A percentile compares a stretch with the other conserved stretches of the same genome.
phyloP scores from a whole-genome alignment of 441 rosid species.

The Gossypium schwendimanii region DNA sequence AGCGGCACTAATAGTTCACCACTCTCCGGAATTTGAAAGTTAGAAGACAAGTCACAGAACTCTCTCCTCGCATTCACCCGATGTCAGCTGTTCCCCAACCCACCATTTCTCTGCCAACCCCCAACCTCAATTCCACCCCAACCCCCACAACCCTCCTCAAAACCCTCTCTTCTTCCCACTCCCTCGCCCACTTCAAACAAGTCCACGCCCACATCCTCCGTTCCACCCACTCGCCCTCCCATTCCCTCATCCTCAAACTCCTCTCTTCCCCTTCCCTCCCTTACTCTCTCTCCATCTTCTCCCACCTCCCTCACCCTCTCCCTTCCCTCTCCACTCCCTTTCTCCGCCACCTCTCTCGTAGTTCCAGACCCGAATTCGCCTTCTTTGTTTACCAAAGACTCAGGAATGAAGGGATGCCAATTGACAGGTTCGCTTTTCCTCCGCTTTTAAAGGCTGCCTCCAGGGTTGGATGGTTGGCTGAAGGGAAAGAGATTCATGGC shows the following conservation, averaged over 20 bases:
- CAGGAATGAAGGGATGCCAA: constrained; percentile 23
- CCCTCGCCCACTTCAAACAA: constrained; percentile 34
- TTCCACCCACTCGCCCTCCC: constrained; percentile 13
- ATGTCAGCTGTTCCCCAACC: constrained; percentile 13
- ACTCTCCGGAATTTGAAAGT: too few relatives aligned
- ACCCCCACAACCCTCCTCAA: constrained; percentile 7
- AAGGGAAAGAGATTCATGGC: constrained; percentile 61
- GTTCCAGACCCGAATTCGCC: constrained; percentile 23
- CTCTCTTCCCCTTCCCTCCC: constrained; percentile 31
- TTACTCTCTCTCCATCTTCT: constrained; percentile 35
- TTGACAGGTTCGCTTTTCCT: constrained; percentile 49
- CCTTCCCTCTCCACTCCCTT: constrained; percentile 29
- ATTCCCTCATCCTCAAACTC: constrained; percentile 21
- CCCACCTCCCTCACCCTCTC: constrained; percentile 19
- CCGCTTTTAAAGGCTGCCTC: constrained; percentile 45
- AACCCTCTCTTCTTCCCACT: constrained; percentile 24
- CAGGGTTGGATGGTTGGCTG: constrained; percentile 32
- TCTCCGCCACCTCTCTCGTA: constrained; percentile 33
- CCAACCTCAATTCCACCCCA: not conserved
- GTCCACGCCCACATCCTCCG: constrained; percentile 37
- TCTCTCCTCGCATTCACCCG: not conserved
- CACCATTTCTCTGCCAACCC: not conserved
- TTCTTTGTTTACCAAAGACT: constrained; percentile 30
- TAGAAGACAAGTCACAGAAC: too few relatives aligned
- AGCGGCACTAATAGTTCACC: too few relatives aligned